phyloP scores from a whole-genome alignment of 2,329 filamentous ascomycete species.

The Elsinoe australis region DNA sequence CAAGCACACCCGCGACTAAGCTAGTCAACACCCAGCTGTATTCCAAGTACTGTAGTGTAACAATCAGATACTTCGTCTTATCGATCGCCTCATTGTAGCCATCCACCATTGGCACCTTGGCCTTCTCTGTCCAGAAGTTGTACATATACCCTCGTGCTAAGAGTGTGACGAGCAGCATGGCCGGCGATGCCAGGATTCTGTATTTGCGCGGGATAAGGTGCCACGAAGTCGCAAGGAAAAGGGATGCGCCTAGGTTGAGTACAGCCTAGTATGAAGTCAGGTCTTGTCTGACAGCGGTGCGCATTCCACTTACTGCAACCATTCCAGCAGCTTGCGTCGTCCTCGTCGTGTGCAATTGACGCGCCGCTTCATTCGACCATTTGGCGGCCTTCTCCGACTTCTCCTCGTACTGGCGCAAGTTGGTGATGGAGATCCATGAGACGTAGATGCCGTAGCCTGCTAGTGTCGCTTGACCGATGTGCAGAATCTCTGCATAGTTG shows the following conservation, averaged over 20 bases:
- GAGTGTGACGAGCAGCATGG: slow-evolving; percentile 25
- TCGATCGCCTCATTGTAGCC: slow-evolving; percentile 31
- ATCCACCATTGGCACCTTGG: slow-evolving; percentile 22
- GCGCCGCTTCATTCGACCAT: slow-evolving; percentile 37
- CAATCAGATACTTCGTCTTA: slow-evolving; percentile 28
- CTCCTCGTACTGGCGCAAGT: slow-evolving; percentile 41
- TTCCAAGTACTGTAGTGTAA: slow-evolving; percentile 30
- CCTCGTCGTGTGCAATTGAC: slow-evolving; percentile 39
- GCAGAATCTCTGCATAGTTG: slow-evolving; percentile 23
- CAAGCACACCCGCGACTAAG: slow-evolving; percentile 26
- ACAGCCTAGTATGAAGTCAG: background rate
- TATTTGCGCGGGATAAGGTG: slow-evolving; percentile 11
- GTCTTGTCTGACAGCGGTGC: too few species aligned
- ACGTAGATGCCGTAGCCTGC: slow-evolving; percentile 38
- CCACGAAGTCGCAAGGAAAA: slow-evolving; percentile 15
- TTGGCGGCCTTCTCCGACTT: slow-evolving; percentile 39
- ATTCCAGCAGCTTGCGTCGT: slow-evolving; percentile 38
- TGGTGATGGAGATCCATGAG: slow-evolving; percentile 38
- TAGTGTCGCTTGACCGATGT: slow-evolving; percentile 36
- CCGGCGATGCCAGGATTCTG: slow-evolving; percentile 22
- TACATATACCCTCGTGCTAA: slow-evolving; percentile 29
- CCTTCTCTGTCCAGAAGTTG: slow-evolving; percentile 29
- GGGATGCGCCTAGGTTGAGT: slow-evolving; percentile 13
- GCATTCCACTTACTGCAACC: slow-evolving; percentile 29
- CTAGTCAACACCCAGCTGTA: slow-evolving; percentile 31